A percentile compares a stretch with the other conserved stretches of the same genome.
phyloP scores from a whole-genome alignment of 2,329 filamentous ascomycete species.

The Ophiocordyceps camponoti-saundersi region DNA sequence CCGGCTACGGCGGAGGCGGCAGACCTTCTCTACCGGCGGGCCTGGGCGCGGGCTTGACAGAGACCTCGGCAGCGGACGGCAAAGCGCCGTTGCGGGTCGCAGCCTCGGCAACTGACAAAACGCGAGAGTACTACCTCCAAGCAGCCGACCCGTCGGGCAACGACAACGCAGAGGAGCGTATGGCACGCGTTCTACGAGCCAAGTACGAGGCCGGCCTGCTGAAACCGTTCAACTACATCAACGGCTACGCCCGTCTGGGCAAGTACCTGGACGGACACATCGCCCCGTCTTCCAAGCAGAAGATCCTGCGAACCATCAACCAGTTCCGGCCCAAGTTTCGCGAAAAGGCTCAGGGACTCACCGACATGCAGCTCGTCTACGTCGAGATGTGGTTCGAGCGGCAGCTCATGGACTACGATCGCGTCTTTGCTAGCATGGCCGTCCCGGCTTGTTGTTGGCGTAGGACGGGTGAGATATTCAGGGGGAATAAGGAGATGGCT shows the following conservation, averaged over 20 bases:
- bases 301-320: slow-evolving; percentile 81
- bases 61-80: background rate
- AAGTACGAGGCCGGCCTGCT: slow-evolving; percentile 93
- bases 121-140: slow-evolving; percentile 89
- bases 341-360: slow-evolving; percentile 82
- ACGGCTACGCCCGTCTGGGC: slow-evolving; percentile 78
- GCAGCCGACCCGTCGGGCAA: slow-evolving; percentile 84
- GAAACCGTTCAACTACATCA: slow-evolving; percentile 96
- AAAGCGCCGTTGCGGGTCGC: slow-evolving; percentile 12
- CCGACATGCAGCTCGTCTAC: slow-evolving; percentile 82
- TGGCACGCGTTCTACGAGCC: slow-evolving; percentile 83
- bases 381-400: slow-evolving; percentile 99
- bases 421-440: slow-evolving; percentile 97
- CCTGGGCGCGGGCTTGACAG: background rate
- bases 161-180: slow-evolving; percentile 77
- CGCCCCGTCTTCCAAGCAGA: slow-evolving; percentile 64
- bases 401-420: slow-evolving; percentile 92
- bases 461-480: slow-evolving; percentile 89
- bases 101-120: slow-evolving; percentile 55
- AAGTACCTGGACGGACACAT: slow-evolving; percentile 87
- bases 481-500: slow-evolving; percentile 97
- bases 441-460: slow-evolving; percentile 96
- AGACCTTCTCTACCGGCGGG: background rate
- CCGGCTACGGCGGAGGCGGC: slow-evolving; percentile 34
- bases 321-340: slow-evolving; percentile 90